These are phyloP conservation scores for Catenaria anguillulae DNA, from an alignment of 371 early-diverging fungal genomes.

Conservation along the genomic window DNA sequence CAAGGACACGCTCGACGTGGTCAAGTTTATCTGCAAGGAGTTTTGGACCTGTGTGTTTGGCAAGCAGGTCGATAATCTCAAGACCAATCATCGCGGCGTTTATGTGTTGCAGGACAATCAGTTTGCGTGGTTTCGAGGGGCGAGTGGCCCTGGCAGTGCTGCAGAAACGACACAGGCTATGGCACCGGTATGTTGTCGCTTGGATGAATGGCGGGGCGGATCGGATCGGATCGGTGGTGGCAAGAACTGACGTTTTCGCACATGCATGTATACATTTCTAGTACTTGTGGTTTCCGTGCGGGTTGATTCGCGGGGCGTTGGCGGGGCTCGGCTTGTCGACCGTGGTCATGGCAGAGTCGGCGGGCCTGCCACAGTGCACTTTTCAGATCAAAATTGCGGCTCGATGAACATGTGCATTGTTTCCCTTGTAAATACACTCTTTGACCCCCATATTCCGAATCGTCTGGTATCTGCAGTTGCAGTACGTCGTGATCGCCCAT, in stretches of 20 bases:
- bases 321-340: conserved; percentile 74
- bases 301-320: conserved; percentile 81
- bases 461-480: too few relatives aligned
- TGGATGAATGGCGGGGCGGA: background rate
- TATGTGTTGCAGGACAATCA: conserved; percentile 94
- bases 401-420: too few relatives aligned
- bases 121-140: conserved; percentile 80
- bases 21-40: conserved; percentile 96
- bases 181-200: conserved; percentile 41
- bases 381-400: conserved; percentile 74
- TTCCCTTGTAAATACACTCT: too few relatives aligned
- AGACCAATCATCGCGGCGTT: conserved; percentile 95
- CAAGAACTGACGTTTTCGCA: background rate
- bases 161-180: conserved; percentile 64
- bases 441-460: too few relatives aligned
- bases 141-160: conserved; percentile 62
- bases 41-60: conserved; percentile 85
- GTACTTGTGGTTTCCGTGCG: conserved; percentile 90
- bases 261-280: conserved; percentile 15
- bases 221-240: too few relatives aligned
- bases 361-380: conserved; percentile 74
- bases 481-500: too few relatives aligned
- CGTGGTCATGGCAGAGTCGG: conserved; percentile 74
- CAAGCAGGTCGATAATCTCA: conserved; percentile 92
- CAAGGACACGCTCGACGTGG: conserved; percentile 76